phyloP scores from a whole-genome alignment of 2,329 filamentous ascomycete species.

The Fusarium pseudoanthophilum region DNA sequence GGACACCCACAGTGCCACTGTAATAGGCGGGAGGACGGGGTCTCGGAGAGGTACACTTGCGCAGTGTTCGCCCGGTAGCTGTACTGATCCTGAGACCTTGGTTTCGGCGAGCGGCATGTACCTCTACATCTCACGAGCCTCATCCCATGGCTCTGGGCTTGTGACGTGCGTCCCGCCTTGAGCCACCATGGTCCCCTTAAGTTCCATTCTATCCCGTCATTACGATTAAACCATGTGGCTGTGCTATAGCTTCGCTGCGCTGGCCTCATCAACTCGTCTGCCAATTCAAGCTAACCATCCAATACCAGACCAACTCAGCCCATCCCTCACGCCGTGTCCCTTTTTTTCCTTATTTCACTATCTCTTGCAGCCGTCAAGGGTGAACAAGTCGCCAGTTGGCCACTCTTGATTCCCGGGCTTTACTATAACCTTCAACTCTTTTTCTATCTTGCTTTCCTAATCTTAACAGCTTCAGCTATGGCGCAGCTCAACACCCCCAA shows the following conservation, averaged over 20 bases:
- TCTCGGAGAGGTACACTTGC: conserved; percentile 22
- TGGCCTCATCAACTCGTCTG: conserved; percentile 43
- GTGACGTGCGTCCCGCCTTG: conserved; percentile 31
- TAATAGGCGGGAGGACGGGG: conserved; percentile 31
- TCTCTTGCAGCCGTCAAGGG: conserved; percentile 35
- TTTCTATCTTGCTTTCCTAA: conserved; percentile 19
- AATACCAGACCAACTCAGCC: conserved; percentile 27
- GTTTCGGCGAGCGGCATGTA: not conserved
- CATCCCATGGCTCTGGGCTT: conserved; percentile 16
- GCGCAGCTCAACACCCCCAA: conserved; percentile 51
- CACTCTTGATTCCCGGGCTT: conserved; percentile 25
- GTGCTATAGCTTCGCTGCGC: conserved; percentile 46
- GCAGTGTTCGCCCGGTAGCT: not conserved
- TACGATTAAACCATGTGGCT: conserved; percentile 38
- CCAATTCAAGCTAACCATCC: conserved; percentile 26
- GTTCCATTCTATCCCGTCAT: conserved; percentile 17
- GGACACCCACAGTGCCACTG: conserved; percentile 33
- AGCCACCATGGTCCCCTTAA: conserved; percentile 20
- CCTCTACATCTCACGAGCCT: conserved; percentile 14
- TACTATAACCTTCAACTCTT: conserved; percentile 6
- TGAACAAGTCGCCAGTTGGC: conserved; percentile 34
- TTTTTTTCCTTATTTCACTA: conserved; percentile 26
- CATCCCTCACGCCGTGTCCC: conserved; percentile 40
- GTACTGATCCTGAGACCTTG: not conserved
- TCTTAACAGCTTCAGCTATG: conserved; percentile 44